phyloP scores from a whole-genome alignment of 257 asterid species.

The Solanum medicagineum region DNA sequence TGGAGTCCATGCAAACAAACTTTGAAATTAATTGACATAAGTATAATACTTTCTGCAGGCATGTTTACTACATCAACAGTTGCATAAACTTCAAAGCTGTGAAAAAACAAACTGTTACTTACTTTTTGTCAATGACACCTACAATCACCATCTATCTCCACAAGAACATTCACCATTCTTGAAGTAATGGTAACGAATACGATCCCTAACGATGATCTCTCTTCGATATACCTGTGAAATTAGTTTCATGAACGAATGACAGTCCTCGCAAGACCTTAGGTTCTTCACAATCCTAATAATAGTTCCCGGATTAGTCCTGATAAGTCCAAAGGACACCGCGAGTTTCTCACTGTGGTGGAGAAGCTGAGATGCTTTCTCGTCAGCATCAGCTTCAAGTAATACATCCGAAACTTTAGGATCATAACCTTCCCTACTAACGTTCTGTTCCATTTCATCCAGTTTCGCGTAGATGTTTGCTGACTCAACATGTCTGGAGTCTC shows the following conservation, averaged over 20 bases:
- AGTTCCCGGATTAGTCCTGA: constrained; percentile 1
- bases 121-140: neutral
- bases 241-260: constrained; percentile 17
- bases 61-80: constrained; percentile 37
- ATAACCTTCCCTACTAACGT: constrained; percentile 9
- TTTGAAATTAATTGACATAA: neutral
- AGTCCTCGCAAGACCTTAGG: constrained; percentile 16
- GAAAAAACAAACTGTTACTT: neutral
- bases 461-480: neutral
- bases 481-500: constrained; percentile 7
- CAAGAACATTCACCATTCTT: constrained; percentile 20
- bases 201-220: constrained; percentile 12
- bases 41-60: constrained; percentile 28
- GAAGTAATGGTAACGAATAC: constrained; percentile 16
- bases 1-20: neutral
- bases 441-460: constrained; percentile 1
- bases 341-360: constrained; percentile 24
- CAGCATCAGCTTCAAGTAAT: constrained; percentile 6
- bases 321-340: constrained; percentile 15
- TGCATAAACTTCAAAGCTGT: neutral
- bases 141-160: constrained; percentile 12
- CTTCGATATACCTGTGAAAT: constrained; percentile 14
- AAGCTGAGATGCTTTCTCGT: constrained; percentile 13
- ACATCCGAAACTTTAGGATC: neutral
- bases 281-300: constrained; percentile 16